Conservation (phyloP, 2,329 filamentous ascomycete species). For the Colletotrichum chrysophilum region DNA sequence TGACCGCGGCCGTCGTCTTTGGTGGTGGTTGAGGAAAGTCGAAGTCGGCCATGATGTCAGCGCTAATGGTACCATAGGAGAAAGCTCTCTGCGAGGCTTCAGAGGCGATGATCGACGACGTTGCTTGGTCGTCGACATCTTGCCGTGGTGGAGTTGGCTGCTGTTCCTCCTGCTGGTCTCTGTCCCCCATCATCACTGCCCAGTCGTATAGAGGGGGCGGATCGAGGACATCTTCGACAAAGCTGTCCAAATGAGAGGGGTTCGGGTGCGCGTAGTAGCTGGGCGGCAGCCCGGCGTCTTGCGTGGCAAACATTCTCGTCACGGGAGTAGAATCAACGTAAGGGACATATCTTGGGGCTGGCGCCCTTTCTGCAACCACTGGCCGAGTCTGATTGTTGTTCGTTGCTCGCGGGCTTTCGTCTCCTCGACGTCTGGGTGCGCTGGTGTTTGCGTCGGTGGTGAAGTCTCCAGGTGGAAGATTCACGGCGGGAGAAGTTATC, state of each 20-base stretch:
- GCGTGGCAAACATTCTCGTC: slow-evolving; percentile 30
- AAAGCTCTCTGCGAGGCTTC: neutral
- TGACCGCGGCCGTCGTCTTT: neutral
- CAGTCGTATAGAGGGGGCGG: slow-evolving; percentile 34
- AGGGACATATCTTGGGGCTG: slow-evolving; percentile 25
- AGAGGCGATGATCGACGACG: neutral
- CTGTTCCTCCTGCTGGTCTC: neutral
- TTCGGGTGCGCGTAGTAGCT: slow-evolving; percentile 34
- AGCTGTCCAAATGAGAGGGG: slow-evolving; percentile 33
- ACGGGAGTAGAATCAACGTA: slow-evolving; percentile 28
- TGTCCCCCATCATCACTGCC: slow-evolving; percentile 24
- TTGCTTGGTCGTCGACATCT: neutral
- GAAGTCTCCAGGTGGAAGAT: neutral
- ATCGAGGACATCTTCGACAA: slow-evolving; percentile 34
- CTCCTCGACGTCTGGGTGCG: neutral
- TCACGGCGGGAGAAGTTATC: neutral
- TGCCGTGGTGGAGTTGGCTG: neutral
- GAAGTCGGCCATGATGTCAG: slow-evolving; percentile 19
- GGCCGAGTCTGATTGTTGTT: neutral
- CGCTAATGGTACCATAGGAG: slow-evolving; percentile 15
- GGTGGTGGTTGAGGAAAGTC: neutral
- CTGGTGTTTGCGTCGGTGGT: neutral
- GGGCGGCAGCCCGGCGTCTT: slow-evolving; percentile 7
- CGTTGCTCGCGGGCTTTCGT: neutral
- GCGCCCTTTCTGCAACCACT: neutral